Conservation (phyloP, 140 eudicot genomes). For the Ambrosia hybrid region DNA sequence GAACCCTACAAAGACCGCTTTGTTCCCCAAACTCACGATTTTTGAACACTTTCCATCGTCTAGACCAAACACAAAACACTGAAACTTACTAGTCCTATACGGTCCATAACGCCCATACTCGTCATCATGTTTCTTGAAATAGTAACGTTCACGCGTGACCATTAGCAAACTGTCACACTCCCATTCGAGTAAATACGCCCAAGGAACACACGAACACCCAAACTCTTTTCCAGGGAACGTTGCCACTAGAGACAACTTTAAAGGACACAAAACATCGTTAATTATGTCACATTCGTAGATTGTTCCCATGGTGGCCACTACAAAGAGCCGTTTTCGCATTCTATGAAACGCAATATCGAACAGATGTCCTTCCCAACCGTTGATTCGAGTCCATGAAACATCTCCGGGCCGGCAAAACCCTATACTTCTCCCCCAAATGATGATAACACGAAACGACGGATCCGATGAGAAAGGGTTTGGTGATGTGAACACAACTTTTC, state of each 20-base stretch:
- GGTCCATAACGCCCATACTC: constrained; percentile 24
- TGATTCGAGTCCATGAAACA: constrained; percentile 17
- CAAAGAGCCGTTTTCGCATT: background rate
- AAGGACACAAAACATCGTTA: too few relatives aligned
- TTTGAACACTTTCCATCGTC: constrained; percentile 29
- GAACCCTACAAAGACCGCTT: too few relatives aligned
- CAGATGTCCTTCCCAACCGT: constrained; percentile 23
- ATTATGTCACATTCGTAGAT: too few relatives aligned
- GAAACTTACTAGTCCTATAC: constrained; percentile 20
- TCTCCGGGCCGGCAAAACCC: constrained; percentile 20
- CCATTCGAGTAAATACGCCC: too few relatives aligned
- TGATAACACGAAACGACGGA: too few relatives aligned
- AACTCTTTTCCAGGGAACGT: too few relatives aligned
- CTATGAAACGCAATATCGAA: constrained; percentile 28
- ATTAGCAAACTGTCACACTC: too few relatives aligned
- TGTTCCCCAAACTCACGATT: constrained; percentile 3
- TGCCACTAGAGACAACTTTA: too few relatives aligned
- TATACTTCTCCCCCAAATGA: too few relatives aligned
- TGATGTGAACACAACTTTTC: constrained; percentile 23
- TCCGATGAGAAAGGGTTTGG: too few relatives aligned
- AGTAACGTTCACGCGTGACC: constrained; percentile 24
- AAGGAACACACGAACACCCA: too few relatives aligned
- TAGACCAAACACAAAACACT: background rate
- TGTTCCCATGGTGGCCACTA: too few relatives aligned
- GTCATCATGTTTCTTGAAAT: constrained; percentile 18